Evolutionary conservation across 2,329 filamentous ascomycete genomes (phyloP).

Genomic region (Myriosclerotinia curreyana): DNA sequence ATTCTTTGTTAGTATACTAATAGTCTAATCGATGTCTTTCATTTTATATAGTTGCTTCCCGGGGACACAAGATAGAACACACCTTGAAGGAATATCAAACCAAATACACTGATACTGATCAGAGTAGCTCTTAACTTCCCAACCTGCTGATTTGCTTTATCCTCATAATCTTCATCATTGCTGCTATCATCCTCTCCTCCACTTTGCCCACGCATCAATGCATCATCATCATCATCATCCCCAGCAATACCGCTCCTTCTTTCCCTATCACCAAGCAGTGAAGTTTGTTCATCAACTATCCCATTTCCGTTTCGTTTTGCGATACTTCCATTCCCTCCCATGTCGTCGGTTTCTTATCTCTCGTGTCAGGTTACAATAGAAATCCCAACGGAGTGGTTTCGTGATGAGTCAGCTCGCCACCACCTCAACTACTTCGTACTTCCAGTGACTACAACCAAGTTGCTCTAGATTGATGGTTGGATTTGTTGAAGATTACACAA

Average conservation of each 20-base stretch:
- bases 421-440: too few species aligned
- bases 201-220: conserved; percentile 4
- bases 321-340: background rate
- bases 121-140: conserved; percentile 41
- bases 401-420: conserved; percentile 13
- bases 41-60: background rate
- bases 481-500: too few species aligned
- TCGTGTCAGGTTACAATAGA: background rate
- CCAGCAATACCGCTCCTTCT: conserved; percentile 3
- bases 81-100: conserved; percentile 61
- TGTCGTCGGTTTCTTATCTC: conserved; percentile 5
- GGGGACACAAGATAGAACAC: conserved; percentile 23
- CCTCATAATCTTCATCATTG: conserved; percentile 36
- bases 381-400: background rate
- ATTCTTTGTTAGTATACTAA: conserved; percentile 7
- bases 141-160: conserved; percentile 37
- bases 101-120: conserved; percentile 53
- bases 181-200: background rate
- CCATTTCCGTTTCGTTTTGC: conserved; percentile 3
- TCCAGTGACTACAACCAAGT: background rate
- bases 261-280: conserved; percentile 27
- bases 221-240: conserved; percentile 15
- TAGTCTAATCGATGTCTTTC: conserved; percentile 1
- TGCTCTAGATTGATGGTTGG: background rate
- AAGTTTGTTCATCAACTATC: conserved; percentile 27